Evolutionary conservation across 345 rosid species (phyloP).

Genomic region (Linum tenue): DNA sequence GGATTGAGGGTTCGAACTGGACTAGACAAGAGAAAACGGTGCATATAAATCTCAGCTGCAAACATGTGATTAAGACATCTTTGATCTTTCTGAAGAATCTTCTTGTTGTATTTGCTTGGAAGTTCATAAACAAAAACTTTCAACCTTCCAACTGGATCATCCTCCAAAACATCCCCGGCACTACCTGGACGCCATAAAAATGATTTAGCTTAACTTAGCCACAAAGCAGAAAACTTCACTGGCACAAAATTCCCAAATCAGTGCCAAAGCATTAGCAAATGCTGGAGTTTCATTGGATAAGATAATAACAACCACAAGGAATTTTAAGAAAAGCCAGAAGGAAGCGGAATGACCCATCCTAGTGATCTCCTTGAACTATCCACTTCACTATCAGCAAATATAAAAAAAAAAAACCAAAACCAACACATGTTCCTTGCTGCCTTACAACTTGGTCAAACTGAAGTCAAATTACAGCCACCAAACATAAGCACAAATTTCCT

Average conservation of each 20-base stretch:
- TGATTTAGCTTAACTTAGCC: background rate
- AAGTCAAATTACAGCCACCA: background rate
- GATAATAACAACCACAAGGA: background rate
- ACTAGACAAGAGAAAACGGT: conserved; percentile 27
- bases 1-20: conserved; percentile 26
- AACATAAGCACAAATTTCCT: background rate
- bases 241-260: no score
- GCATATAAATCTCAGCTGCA: conserved; percentile 31
- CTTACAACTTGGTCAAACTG: background rate
- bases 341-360: no score
- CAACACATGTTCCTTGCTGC: background rate
- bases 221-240: background rate
- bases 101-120: conserved; percentile 30
- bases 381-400: background rate
- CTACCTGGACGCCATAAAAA: conserved; percentile 17
- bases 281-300: background rate
- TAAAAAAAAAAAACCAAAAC: background rate
- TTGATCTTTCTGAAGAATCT: conserved; percentile 24
- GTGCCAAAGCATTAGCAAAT: background rate
- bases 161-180: conserved; percentile 32
- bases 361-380: background rate
- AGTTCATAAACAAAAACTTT: conserved; percentile 32
- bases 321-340: background rate
- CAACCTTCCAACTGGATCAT: conserved; percentile 24
- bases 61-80: conserved; percentile 30